Evolutionary conservation across 2,329 filamentous ascomycete genomes (phyloP).

Genomic region (Calonectria pauciramosa): DNA sequence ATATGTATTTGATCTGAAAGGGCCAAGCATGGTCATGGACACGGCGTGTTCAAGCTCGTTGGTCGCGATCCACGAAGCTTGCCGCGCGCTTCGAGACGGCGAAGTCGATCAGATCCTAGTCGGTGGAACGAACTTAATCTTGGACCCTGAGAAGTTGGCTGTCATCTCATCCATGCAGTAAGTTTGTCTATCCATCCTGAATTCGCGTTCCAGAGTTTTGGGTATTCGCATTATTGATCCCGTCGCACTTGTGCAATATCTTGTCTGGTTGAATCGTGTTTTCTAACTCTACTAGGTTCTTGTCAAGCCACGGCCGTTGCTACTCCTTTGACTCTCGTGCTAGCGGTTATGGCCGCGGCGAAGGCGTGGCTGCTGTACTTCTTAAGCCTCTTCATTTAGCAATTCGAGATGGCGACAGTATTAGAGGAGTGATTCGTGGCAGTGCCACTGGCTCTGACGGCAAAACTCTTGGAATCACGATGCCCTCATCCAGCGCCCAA

Average conservation of each 20-base stretch:
- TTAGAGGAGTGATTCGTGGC: not conserved
- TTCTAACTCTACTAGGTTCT: not conserved
- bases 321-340: conserved; percentile 2
- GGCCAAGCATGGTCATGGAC: not conserved
- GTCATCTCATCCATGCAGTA: not conserved
- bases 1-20: not conserved
- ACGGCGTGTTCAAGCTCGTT: not conserved
- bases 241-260: too few relatives aligned
- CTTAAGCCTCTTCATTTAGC: not conserved
- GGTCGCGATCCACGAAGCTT: not conserved
- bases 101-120: not conserved
- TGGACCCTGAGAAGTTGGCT: not conserved
- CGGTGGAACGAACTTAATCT: not conserved
- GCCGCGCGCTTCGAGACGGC: not conserved
- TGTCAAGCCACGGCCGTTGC: not conserved
- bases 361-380: conserved; percentile 8
- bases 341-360: not conserved
- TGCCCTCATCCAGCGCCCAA: not conserved
- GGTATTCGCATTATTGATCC: not conserved
- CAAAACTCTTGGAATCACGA: not conserved
- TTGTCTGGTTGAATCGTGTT: too few relatives aligned
- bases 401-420: not conserved
- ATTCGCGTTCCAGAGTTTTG: not conserved
- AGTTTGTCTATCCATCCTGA: not conserved
- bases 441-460: not conserved